Conservation (phyloP, 768 basidiomycete species). For the Mrakia blollopis region DNA sequence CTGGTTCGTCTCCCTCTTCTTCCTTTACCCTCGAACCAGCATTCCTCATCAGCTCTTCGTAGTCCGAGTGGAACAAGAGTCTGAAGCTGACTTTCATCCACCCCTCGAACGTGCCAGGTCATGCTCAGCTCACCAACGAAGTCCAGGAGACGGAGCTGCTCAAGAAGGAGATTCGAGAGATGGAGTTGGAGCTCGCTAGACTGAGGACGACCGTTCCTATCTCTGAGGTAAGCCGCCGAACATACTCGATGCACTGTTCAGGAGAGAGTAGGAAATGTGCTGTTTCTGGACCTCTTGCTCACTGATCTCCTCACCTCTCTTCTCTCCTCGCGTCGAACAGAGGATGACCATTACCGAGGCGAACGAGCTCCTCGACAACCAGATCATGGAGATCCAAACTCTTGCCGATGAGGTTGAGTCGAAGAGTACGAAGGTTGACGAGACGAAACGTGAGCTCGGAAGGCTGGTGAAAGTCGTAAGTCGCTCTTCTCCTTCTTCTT, state of each 20-base stretch:
- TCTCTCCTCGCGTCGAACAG: conserved; percentile 39
- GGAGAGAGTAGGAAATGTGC: too few relatives aligned
- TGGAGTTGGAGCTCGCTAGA: conserved; percentile 70
- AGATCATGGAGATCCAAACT: conserved; percentile 74
- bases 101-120: conserved; percentile 31
- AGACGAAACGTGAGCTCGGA: conserved; percentile 50
- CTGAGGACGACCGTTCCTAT: conserved; percentile 72
- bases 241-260: background rate
- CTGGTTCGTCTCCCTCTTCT: conserved; percentile 35
- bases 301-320: conserved; percentile 1
- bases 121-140: conserved; percentile 33
- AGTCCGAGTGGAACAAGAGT: background rate
- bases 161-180: conserved; percentile 63
- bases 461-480: conserved; percentile 43
- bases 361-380: conserved; percentile 64
- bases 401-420: conserved; percentile 60
- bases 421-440: conserved; percentile 46
- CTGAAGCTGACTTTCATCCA: background rate
- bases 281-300: too few relatives aligned
- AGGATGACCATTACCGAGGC: conserved; percentile 72
- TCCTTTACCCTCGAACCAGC: background rate
- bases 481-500: background rate
- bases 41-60: background rate
- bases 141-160: conserved; percentile 37
- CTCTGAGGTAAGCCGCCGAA: conserved; percentile 43